Evolutionary conservation across 1,284 basidiomycete genomes (phyloP), one percentile per base, ranked within the genome.

Genomic region (Fomitopsis pinicola): DNA sequence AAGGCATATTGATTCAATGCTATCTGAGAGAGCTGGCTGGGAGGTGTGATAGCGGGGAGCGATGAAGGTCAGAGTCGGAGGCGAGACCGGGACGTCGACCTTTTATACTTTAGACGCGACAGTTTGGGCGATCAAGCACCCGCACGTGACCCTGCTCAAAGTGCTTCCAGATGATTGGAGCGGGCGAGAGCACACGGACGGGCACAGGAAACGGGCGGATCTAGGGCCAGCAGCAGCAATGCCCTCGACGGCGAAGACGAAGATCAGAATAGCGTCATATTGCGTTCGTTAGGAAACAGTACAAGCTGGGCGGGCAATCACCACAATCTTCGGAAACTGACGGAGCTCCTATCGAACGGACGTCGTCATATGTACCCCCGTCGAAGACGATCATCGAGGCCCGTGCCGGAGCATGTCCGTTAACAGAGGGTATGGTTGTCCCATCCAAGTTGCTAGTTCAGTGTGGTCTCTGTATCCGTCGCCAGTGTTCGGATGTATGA

Each of bases 401-500:
- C 52, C 19, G 6, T 19, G 35, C 5, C 9, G 10, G 2, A 59
- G 57, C 3, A 42, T 30, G 17, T 59, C 57, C 15, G 40, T n/a
- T 8, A 28, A 14, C 28, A 90, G 69, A 0, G 84, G 82, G 78
- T 83, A 85, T 5, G 79, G 77, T 45, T 71, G 77, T 8, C 89
- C 89, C 70, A 91, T 87, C 89, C 88, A 91, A 0, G 85, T 79
- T 60, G 79, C 80, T 3, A 82, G 74, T 62, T 84, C 81, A 0
- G 85, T 84, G 65, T 91, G 88, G 66, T 90, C 89, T 59, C 65
- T 77, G 64, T 79, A 75, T 1, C 77, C 58, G 64, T 88, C 74
- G 42, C 79, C 77, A 3, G 89, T 91, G 72, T 92, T 91, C 0
- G 89, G 89, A 72, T 92, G 88, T 62, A 91, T 76, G 12, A 90